These are phyloP conservation scores for Ascochyta fabae DNA, from an alignment of 2,329 filamentous ascomycete genomes.

Conservation along the genomic window DNA sequence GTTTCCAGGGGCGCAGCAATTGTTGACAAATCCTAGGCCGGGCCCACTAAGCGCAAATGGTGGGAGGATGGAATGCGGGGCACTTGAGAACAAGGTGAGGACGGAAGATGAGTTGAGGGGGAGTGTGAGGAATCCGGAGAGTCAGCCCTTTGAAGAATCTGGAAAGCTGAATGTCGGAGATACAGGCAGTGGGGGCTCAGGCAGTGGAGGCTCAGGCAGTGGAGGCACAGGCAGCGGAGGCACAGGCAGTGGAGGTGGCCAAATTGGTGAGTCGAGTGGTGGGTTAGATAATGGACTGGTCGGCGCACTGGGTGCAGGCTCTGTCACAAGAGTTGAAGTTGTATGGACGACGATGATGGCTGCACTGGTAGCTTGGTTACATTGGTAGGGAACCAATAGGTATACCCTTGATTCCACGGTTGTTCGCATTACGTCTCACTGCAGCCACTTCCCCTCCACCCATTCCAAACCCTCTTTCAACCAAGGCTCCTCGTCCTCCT, in stretches of 20 bases:
- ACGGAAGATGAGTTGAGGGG: constrained; percentile 29
- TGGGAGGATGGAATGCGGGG: constrained; percentile 39
- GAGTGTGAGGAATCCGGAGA: constrained; percentile 44
- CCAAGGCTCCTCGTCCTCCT: constrained; percentile 39
- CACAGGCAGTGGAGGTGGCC: not conserved
- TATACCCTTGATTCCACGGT: not conserved
- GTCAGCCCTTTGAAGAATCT: constrained; percentile 27
- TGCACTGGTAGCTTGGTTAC: not conserved
- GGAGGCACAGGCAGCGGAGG: not conserved
- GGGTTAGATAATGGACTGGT: not conserved
- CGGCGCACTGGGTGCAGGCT: not conserved
- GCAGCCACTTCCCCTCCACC: constrained; percentile 36
- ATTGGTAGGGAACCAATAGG: not conserved
- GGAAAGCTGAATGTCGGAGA: not conserved
- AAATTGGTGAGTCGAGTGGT: not conserved
- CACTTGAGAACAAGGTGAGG: constrained; percentile 39
- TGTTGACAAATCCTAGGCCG: constrained; percentile 41
- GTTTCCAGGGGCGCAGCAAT: constrained; percentile 41
- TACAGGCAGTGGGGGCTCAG: not conserved
- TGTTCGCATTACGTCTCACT: not conserved
- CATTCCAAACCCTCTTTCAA: constrained; percentile 35
- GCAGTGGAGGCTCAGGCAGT: not conserved
- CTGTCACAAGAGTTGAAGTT: not conserved
- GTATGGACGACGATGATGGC: not conserved
- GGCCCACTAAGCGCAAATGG: constrained; percentile 45